Base-by-base conservation (phyloP, 2,329 filamentous ascomycete genomes). In the Ophiostoma populinum region DNA sequence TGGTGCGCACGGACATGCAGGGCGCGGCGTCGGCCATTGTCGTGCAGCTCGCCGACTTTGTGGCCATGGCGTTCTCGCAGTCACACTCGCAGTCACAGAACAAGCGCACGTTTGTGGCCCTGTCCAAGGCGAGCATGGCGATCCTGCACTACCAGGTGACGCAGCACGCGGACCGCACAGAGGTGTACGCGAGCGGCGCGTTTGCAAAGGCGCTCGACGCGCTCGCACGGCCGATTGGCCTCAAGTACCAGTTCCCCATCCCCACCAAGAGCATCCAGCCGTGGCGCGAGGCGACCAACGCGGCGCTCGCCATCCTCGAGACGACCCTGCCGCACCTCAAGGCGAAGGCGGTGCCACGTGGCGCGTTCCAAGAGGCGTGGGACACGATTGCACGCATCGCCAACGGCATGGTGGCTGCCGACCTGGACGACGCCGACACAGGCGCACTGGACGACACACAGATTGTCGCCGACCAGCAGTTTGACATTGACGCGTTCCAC, bases 21-120 rank as follows among this genome's bases (percentile, higher is more conserved):
- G 73, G 69, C 0, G 71, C 78, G 0, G 70, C 80, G 1, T 67
- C 76, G 1, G 68, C 67, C n/a, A 57, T 93, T 46, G 64, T 86
- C 34, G 59, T 59, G 1, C 67, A 80, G 37, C 65, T 85, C 8
- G 70, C 82, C 1, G 69, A 80, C 33, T 73, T 92, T 40, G 67
- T 74, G 7, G 66, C 70, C 3, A 59, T 92, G 22, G 77, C 82
- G 1, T 86, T 81, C 47, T 54, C 20, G 54, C 50, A 11, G 49
- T 42, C 40, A 15, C 37, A 11, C 6, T 34, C 16, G 9, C 16
- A 16, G 2, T 46, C 42, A 24, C 47, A 46, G 7, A 51, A 55
- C 38, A 72, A 72, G 38, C 79, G 82, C 6, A 92, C 83, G 0
- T 95, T 85, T 49, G 74, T 98, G 37, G 87, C 90, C 22, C 70